Evolutionary conservation across 306 rosid genomes (phyloP), one percentile per base, ranked within the genome.

Genomic region (Calophaca sinica): DNA sequence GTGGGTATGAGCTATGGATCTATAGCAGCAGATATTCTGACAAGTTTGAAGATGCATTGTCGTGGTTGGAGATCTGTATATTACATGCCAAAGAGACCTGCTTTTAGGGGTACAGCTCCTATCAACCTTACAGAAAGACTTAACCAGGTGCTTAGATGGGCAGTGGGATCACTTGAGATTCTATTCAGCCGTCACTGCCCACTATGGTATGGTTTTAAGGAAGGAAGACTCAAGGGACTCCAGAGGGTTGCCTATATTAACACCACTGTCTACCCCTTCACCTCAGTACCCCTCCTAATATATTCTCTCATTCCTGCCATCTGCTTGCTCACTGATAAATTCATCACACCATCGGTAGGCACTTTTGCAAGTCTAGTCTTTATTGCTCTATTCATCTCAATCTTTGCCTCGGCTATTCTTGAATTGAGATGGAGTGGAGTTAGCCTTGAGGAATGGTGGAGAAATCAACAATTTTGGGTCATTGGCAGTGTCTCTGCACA

Each of bases 401-500:
- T 92, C 85, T 80, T 88, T 2, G 91, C 88, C 1, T 88, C 97
- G 1, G 90, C 92, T 4, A 87, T 94, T 79, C 96, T 94, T 42
- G 99, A 94, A 83, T 68, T 94, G 77, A 87, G 96, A 81, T 94
- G 97, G 97, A 94, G 99, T 73, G 93, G 97, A 75, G 99, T 94
- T 28, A 86, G 88, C 88, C 86, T 94, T 1, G 99, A 94, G 76
- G 99, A 94, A 72, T 92, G 97, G 97, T 94, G 99, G 99, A 94
- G 99, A 83, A 92, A 83, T 46, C 97, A 94, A 87, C 99, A 94
- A 69, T 94, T 94, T 74, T 94, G 99, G 99, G 99, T 94, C 73
- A 94, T 94, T 48, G 97, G 99, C 7, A 92, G 96, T 67, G 87
- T 92, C 6, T 94, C 99, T 28, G 93, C 96, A 10, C 89, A 94